Evolutionary conservation across 441 rosid species (phyloP), one percentile per base, ranked within the genome.

Genomic region (Populus tomentosa): DNA sequence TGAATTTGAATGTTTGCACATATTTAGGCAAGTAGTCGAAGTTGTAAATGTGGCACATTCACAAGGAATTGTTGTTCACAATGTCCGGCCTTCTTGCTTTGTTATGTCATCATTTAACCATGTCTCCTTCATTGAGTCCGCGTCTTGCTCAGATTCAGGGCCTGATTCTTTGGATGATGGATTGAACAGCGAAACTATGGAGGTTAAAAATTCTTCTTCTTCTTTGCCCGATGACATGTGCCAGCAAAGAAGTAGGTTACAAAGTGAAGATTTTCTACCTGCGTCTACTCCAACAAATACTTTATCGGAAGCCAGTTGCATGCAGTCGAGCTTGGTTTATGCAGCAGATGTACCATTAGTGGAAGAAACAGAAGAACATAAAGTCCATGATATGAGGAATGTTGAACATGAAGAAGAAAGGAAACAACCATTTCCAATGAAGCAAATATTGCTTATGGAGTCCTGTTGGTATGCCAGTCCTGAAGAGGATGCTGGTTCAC

Each of bases 71-170:
- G 90, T 90, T 80, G 85, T 94, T 82, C 90, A 89, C 63, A 92
- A 91, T 87, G 90, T 90, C 79, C 88, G 90, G 75, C 98, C 98
- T 35, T 94, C 98, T 46, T 94, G 98, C 85, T 92, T 94, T 53
- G 83, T 89, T 56, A 89, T 92, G 94, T 89, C 98, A 62, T 89
- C 98, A 2, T 91, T 90, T 77, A 91, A 91, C 86, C 93, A 86
- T 68, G 90, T 92, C 75, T 92, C 98, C 20, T 92, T 94, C 89
- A 91, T 92, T 38, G 97, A 94, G 75, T 95, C 99, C 64, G 94
- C 98, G 70, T 93, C 99, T 78, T 91, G 95, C 86, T 95, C 99
- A 13, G 97, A 94, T 82, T 90, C 97, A 10, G 98, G 99, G 73
- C 93, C 99, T 26, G 99, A 95, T 83, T 91, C 93, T 36, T 70